phyloP scores from a whole-genome alignment of 2,329 filamentous ascomycete species.

The Penicillium thymicola region DNA sequence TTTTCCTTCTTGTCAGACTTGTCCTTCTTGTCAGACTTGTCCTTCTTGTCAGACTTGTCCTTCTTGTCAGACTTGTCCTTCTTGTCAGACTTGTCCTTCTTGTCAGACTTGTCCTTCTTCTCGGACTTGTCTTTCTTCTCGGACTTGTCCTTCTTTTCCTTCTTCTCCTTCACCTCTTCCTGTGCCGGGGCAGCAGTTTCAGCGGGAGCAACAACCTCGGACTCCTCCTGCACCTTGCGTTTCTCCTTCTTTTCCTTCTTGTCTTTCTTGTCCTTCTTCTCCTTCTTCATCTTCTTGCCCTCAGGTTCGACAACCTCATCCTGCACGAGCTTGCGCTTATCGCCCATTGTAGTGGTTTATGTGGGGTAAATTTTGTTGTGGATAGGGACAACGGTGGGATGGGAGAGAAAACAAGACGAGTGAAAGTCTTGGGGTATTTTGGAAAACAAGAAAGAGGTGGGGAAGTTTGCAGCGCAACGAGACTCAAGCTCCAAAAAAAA shows the following conservation, averaged over 20 bases:
- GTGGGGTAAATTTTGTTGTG: background rate
- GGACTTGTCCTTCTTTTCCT: constrained; percentile 16
- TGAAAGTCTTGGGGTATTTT: background rate
- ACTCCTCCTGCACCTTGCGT: constrained; percentile 10
- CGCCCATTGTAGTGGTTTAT: constrained; percentile 29
- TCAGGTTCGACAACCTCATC: constrained; percentile 29
- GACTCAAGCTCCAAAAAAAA: constrained; percentile 25
- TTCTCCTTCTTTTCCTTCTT: constrained; percentile 21
- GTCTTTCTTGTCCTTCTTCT: constrained; percentile 26
- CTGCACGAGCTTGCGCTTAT: constrained; percentile 41
- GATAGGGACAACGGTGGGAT: background rate
- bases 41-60: constrained; percentile 10
- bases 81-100: constrained; percentile 18
- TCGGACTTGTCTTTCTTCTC: no score
- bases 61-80: constrained; percentile 13
- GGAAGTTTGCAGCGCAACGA: constrained; percentile 1
- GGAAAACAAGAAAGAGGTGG: background rate
- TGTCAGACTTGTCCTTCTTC: constrained; percentile 11
- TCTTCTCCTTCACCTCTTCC: constrained; percentile 19
- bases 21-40: constrained; percentile 9
- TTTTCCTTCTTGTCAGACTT: constrained; percentile 13
- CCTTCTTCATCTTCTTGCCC: constrained; percentile 36
- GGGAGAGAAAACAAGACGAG: background rate
- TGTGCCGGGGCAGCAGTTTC: constrained; percentile 3
- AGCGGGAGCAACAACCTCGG: background rate